phyloP scores from a whole-genome alignment of 2,329 filamentous ascomycete species.

The Penicillium sclerotiorum region DNA sequence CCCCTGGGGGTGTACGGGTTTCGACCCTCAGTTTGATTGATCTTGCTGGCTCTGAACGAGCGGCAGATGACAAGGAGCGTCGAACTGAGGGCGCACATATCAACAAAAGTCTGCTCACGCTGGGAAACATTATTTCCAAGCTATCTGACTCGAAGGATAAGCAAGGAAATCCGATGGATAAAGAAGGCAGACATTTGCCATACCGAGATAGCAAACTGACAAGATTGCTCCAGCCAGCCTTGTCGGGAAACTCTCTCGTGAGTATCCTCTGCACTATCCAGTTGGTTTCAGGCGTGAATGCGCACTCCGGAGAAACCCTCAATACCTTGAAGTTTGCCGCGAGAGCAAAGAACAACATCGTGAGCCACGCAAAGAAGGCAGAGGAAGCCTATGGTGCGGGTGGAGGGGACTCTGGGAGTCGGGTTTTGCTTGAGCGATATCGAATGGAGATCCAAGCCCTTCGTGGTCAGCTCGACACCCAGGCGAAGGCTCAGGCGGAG shows the following conservation, averaged over 20 bases:
- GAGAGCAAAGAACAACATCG: constrained; percentile 94
- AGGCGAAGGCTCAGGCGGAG: constrained; percentile 68
- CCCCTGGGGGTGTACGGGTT: constrained; percentile 88
- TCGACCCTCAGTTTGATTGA: constrained; percentile 95
- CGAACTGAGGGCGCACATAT: constrained; percentile 95
- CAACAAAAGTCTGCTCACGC: constrained; percentile 93
- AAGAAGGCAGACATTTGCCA: constrained; percentile 88
- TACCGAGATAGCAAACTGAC: constrained; percentile 98
- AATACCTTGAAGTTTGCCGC: constrained; percentile 98
- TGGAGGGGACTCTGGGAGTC: constrained; percentile 77
- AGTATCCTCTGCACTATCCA: constrained; percentile 98
- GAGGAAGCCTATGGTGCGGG: constrained; percentile 81
- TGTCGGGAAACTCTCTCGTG: constrained; percentile 91
- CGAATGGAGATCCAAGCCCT: constrained; percentile 88
- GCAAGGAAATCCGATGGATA: constrained; percentile 70
- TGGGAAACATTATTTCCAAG: constrained; percentile 92
- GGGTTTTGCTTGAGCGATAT: constrained; percentile 88
- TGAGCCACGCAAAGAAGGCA: constrained; percentile 93
- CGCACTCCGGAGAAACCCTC: constrained; percentile 82
- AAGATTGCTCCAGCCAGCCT: constrained; percentile 82
- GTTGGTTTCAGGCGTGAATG: constrained; percentile 72
- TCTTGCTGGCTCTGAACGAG: constrained; percentile 92
- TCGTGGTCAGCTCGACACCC: constrained; percentile 76
- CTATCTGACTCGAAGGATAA: constrained; percentile 90
- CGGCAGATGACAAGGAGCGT: constrained; percentile 91